A percentile compares a stretch with the other conserved stretches of the same genome.
These are phyloP conservation scores for Aureobasidium sp. DNA, from an alignment of 2,329 filamentous ascomycete genomes.

Conservation along the genomic window DNA sequence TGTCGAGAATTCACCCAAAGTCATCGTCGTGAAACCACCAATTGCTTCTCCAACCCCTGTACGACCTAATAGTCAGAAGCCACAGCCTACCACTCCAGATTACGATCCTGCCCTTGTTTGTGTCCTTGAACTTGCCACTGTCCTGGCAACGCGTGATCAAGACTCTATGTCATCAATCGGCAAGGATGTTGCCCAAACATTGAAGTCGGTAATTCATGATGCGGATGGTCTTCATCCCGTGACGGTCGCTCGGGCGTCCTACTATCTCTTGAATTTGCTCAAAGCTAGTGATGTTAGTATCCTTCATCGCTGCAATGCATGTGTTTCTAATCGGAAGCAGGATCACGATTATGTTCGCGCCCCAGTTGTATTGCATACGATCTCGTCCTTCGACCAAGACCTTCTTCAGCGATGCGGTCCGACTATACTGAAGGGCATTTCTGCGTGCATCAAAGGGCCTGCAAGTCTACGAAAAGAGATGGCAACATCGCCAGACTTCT, in stretches of 20 bases:
- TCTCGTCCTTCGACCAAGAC: slow-evolving; percentile 78
- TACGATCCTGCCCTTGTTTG: slow-evolving; percentile 88
- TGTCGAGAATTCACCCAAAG: slow-evolving; percentile 55
- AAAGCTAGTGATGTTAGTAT: slow-evolving; percentile 72
- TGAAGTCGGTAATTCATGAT: slow-evolving; percentile 78
- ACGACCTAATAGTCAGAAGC: slow-evolving; percentile 53
- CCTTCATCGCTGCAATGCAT: neutral
- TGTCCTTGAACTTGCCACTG: slow-evolving; percentile 82
- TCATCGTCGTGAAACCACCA: slow-evolving; percentile 89
- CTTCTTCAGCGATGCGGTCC: slow-evolving; percentile 67
- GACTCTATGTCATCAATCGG: slow-evolving; percentile 67
- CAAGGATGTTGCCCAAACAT: slow-evolving; percentile 67
- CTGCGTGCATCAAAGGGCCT: slow-evolving; percentile 69
- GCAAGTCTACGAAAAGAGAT: slow-evolving; percentile 80
- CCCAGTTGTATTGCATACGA: slow-evolving; percentile 82
- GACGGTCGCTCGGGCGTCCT: slow-evolving; percentile 74
- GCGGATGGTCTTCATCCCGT: slow-evolving; percentile 71
- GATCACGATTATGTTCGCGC: slow-evolving; percentile 87
- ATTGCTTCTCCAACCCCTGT: slow-evolving; percentile 54
- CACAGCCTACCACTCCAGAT: slow-evolving; percentile 48
- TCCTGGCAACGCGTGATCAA: slow-evolving; percentile 68
- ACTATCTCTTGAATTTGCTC: slow-evolving; percentile 77
- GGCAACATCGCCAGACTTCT: slow-evolving; percentile 94
- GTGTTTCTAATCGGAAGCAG: slow-evolving; percentile 35
- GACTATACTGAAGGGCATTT: slow-evolving; percentile 70